Evolutionary conservation across 2,329 filamentous ascomycete genomes (phyloP).

Genomic region (Orbilia blumenaviensis): DNA sequence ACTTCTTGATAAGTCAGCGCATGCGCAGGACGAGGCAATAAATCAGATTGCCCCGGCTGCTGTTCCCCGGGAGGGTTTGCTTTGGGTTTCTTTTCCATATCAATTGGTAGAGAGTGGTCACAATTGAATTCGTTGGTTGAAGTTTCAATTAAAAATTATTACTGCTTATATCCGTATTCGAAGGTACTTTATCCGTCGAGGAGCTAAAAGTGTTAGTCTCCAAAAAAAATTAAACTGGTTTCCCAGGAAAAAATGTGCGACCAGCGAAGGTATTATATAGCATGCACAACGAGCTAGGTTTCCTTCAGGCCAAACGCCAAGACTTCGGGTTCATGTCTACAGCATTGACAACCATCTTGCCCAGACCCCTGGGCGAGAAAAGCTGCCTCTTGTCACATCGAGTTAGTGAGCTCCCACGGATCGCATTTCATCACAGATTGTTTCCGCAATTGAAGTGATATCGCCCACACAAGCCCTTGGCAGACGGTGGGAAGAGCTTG

Average conservation of each 20-base stretch:
- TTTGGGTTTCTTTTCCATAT: conserved; percentile 9
- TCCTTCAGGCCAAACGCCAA: not conserved
- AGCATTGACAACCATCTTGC: not conserved
- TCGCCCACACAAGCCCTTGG: not conserved
- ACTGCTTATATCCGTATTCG: not conserved
- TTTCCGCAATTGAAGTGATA: not conserved
- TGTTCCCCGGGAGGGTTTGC: not conserved
- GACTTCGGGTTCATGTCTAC: not conserved
- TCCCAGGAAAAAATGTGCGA: not conserved
- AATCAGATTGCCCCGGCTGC: not conserved
- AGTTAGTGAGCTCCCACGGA: not conserved
- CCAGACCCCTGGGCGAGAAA: not conserved
- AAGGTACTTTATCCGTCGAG: not conserved
- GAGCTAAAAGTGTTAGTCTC: not conserved
- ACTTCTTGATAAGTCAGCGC: conserved; percentile 70
- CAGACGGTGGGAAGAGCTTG: not conserved
- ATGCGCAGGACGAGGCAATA: conserved; percentile 63
- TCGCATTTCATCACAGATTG: not conserved
- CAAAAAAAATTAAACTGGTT: not conserved
- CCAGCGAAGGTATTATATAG: not conserved
- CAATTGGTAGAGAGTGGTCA: not conserved
- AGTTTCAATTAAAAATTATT: not conserved
- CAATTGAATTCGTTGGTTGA: not conserved
- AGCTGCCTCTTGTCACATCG: not conserved
- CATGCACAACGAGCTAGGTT: not conserved